Evolutionary conservation across 192 early-diverging fungal species (phyloP).

Genomic region (Backusella morwellensis): DNA sequence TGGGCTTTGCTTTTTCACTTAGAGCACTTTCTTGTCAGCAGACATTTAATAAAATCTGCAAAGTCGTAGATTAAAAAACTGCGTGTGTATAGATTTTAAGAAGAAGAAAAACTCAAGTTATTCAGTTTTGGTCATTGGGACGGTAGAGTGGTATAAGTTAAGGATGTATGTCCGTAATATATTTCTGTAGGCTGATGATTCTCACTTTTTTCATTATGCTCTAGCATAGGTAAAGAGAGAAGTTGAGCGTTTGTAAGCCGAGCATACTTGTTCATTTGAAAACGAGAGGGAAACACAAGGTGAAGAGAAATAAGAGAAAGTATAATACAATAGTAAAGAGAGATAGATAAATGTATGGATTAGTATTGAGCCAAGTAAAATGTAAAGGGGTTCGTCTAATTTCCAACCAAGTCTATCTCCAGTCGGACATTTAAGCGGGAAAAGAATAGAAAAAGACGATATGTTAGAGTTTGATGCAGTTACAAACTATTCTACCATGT

Average conservation of each 20-base stretch:
- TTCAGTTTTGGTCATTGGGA: background rate
- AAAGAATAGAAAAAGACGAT: background rate
- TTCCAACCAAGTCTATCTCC: background rate
- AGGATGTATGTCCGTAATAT: background rate
- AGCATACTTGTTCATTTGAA: background rate
- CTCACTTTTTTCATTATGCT: background rate
- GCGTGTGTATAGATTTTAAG: background rate
- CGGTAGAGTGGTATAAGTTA: background rate
- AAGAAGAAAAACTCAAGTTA: background rate
- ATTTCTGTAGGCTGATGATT: background rate
- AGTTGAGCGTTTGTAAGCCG: background rate
- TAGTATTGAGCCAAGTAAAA: background rate
- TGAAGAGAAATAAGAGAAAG: background rate
- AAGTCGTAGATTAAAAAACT: background rate
- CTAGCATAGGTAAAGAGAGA: background rate
- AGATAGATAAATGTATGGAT: background rate
- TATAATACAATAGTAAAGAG: background rate
- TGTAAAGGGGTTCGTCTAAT: background rate
- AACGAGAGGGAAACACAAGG: background rate
- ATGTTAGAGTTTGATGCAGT: background rate
- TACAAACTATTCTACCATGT: background rate
- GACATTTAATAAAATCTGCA: slow-evolving; percentile 4
- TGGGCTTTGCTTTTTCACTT: background rate
- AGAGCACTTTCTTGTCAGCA: background rate
- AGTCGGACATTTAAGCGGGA: background rate